phyloP scores from a whole-genome alignment of 2,329 filamentous ascomycete genomes.

The Fusarium bulbicola region DNA sequence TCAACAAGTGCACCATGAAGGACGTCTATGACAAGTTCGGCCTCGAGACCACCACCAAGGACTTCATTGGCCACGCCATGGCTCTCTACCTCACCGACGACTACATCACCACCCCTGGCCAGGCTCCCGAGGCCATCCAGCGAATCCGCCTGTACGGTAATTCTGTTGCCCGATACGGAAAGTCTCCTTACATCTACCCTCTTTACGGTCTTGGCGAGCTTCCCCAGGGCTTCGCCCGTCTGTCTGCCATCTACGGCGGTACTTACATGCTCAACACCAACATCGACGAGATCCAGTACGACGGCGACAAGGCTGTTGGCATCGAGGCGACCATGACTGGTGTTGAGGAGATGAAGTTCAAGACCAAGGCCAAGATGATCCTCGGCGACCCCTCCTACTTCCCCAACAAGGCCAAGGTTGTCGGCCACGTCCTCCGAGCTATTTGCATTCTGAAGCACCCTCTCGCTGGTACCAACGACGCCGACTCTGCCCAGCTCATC shows the following conservation, averaged over 20 bases:
- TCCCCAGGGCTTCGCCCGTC: constrained; percentile 94
- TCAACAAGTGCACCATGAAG: constrained; percentile 87
- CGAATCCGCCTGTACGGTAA: constrained; percentile 97
- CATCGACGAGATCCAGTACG: constrained; percentile 89
- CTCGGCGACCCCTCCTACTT: constrained; percentile 98
- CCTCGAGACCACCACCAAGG: constrained; percentile 86
- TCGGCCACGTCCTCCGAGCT: constrained; percentile 91
- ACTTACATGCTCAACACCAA: constrained; percentile 99
- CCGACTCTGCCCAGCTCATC: constrained; percentile 93
- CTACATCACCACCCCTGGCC: constrained; percentile 79
- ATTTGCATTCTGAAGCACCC: constrained; percentile 99
- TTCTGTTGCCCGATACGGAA: constrained; percentile 96
- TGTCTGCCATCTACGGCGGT: constrained; percentile 97
- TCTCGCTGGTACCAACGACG: constrained; percentile 85
- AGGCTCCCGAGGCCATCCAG: constrained; percentile 85
- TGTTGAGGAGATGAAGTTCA: constrained; percentile 90
- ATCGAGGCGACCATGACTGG: constrained; percentile 98
- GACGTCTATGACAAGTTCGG: constrained; percentile 99
- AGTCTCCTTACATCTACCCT: constrained; percentile 99
- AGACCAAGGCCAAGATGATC: constrained; percentile 96
- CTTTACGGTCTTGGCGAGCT: constrained; percentile 97
- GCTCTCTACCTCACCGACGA: constrained; percentile 91
- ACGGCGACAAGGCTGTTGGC: constrained; percentile 84
- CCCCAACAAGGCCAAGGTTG: constrained; percentile 84
- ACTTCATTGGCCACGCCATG: constrained; percentile 99